These are phyloP conservation scores for Penicillium sp. DNA, from an alignment of 2,329 filamentous ascomycete genomes.

Conservation along the genomic window DNA sequence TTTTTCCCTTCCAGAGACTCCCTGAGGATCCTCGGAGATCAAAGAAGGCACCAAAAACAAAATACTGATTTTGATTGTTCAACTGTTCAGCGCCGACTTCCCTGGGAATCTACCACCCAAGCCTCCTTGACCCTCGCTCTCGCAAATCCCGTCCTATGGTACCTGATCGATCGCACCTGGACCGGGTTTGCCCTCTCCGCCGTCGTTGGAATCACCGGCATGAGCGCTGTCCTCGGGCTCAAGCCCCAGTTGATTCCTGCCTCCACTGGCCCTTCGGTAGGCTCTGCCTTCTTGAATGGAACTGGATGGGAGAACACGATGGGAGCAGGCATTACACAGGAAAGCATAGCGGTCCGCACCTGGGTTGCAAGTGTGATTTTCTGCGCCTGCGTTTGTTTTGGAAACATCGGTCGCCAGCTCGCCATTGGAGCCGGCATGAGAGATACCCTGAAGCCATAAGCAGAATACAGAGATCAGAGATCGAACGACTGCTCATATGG, in stretches of 20 bases:
- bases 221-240: constrained; percentile 68
- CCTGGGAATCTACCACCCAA: constrained; percentile 94
- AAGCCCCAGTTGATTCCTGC: constrained; percentile 75
- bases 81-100: constrained; percentile 69
- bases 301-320: constrained; percentile 32
- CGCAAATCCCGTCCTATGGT: constrained; percentile 93
- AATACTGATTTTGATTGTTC: background rate
- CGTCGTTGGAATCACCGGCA: constrained; percentile 70
- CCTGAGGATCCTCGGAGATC: background rate
- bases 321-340: constrained; percentile 41
- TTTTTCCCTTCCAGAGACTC: constrained; percentile 18
- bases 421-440: constrained; percentile 48
- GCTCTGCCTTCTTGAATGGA: constrained; percentile 27
- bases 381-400: constrained; percentile 92
- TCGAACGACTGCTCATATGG: background rate
- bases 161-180: constrained; percentile 85
- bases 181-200: constrained; percentile 79
- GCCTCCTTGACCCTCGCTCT: constrained; percentile 84
- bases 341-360: constrained; percentile 64
- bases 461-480: background rate
- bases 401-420: constrained; percentile 83
- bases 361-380: constrained; percentile 95
- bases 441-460: constrained; percentile 22
- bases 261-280: constrained; percentile 51
- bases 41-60: background rate